Evolutionary conservation across 2,329 filamentous ascomycete species (phyloP), one percentile per base, ranked within the genome.

Genomic region (Aspergillus ruber): DNA sequence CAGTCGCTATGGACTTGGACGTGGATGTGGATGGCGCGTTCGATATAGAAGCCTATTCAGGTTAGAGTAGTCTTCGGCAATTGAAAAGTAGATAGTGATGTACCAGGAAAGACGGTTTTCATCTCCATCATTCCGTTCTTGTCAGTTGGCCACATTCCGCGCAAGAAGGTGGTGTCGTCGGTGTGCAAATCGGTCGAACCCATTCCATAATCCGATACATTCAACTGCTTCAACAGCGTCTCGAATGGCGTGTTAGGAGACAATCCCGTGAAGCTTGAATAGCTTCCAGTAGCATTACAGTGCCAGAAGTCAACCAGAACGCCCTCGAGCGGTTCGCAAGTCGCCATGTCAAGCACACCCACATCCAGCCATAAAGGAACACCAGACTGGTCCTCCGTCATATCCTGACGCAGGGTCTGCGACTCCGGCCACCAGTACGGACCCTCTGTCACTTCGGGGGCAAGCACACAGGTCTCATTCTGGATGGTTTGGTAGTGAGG

Each of bases 11-110:
- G 73, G 1, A 70, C 66, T 50, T 73, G 64, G 41, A 74, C 60
- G 54, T 78, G 75, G 51, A 75, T 74, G 59, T 77, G 75, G 12
- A 63, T 66, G 1, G 74, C 60, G 9, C 74, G 68, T 1, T 68
- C 61, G 3, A 59, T 47, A 45, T 73, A 74, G 56, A 73, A 71
- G 15, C 71, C 70, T 58, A 27, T 20, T 62, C 56, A 1, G 17
- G n/a, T 39, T 18, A 39, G 15, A 13, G 18, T 18, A 5, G 4
- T n/a, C 10, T 10, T 33, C 13, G 6, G 4, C 3, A 33, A 1
- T 12, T 12, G 29, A 33, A 33, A 33, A n/a, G 13, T 33, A 33
- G 9, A 33, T 33, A 6, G 32, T 6, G 60, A 49, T 45, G 59
- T 53, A 50, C 63, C 53, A 1, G 71, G 72, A 54, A 73, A 61